Percentiles rank a stretch among this genome's conserved stretches.
Evolutionary conservation across 805 yeast genomes (phyloP).

Genomic region (Candida berthetii): DNA sequence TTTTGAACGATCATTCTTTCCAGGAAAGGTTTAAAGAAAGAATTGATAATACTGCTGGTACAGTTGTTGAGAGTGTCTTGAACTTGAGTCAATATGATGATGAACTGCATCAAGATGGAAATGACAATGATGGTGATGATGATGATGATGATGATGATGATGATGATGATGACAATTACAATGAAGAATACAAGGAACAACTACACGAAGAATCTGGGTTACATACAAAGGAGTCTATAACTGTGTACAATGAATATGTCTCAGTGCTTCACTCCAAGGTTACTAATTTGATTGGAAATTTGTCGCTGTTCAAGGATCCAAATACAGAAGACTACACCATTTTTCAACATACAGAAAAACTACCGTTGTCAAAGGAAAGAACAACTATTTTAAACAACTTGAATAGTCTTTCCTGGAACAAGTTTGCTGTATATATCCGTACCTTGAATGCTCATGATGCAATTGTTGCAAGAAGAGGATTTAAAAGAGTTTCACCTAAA

Average conservation of each 20-base stretch:
- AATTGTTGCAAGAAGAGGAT: slow-evolving; percentile 73
- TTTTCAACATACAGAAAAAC: slow-evolving; percentile 10
- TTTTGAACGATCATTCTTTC: neutral
- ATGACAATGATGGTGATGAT: no score
- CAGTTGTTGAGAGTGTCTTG: slow-evolving; percentile 17
- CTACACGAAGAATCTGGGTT: no score
- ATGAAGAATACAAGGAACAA: no score
- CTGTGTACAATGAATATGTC: neutral
- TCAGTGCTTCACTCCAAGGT: neutral
- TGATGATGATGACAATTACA: no score
- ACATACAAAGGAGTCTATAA: no score
- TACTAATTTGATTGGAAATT: neutral
- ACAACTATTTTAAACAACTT: slow-evolving; percentile 42
- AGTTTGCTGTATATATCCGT: slow-evolving; percentile 67
- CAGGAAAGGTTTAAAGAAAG: slow-evolving; percentile 7
- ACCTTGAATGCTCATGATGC: slow-evolving; percentile 82
- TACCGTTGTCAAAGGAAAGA: slow-evolving; percentile 32
- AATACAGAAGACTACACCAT: slow-evolving; percentile 10
- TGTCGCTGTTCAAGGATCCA: slow-evolving; percentile 6
- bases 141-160: no score
- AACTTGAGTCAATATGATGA: slow-evolving; percentile 14
- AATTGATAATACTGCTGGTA: slow-evolving; percentile 19
- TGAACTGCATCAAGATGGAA: neutral
- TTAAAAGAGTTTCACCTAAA: slow-evolving; percentile 36
- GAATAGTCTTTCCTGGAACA: slow-evolving; percentile 67